Evolutionary conservation across 805 yeast species (phyloP).

Genomic region (Cyberlindnera xylosilytica): DNA sequence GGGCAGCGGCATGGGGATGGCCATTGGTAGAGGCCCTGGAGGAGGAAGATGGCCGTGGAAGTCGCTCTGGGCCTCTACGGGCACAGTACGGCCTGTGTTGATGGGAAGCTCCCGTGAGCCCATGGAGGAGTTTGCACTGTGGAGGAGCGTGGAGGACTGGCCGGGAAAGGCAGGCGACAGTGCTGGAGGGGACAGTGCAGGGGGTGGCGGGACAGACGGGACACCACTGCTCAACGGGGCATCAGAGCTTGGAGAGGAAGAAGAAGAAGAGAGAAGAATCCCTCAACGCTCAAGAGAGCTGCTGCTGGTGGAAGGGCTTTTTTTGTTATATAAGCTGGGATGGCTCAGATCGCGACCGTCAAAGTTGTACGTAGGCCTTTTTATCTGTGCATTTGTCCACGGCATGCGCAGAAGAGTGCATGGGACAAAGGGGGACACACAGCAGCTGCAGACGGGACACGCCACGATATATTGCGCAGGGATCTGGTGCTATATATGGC

Average conservation of each 20-base stretch:
- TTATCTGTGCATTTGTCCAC: constrained; percentile 13
- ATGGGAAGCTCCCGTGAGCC: background rate
- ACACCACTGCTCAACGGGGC: background rate
- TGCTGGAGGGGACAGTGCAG: background rate
- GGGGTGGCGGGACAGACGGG: background rate
- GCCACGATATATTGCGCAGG: too few relatives aligned
- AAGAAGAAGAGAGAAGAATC: too few relatives aligned
- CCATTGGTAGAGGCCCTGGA: too few relatives aligned
- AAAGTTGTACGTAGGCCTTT: constrained; percentile 4
- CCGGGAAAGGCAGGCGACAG: background rate
- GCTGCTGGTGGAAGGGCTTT: background rate
- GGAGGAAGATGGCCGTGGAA: too few relatives aligned
- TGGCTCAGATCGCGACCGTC: background rate
- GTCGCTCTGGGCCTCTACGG: background rate
- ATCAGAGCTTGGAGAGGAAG: background rate
- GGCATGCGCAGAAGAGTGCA: background rate
- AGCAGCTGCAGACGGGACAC: too few relatives aligned
- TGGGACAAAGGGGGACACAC: constrained; percentile 16
- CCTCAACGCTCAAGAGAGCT: too few relatives aligned
- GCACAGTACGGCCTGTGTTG: background rate
- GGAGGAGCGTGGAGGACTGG: too few relatives aligned
- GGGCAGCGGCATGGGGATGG: background rate
- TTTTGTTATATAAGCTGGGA: constrained; percentile 1
- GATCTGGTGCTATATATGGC: too few relatives aligned
- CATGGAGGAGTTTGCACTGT: too few relatives aligned